A percentile compares a stretch with the other conserved stretches of the same genome.
These are phyloP conservation scores for Neoboletus subvelutipes DNA, from an alignment of 768 basidiomycete species.

Conservation along the genomic window DNA sequence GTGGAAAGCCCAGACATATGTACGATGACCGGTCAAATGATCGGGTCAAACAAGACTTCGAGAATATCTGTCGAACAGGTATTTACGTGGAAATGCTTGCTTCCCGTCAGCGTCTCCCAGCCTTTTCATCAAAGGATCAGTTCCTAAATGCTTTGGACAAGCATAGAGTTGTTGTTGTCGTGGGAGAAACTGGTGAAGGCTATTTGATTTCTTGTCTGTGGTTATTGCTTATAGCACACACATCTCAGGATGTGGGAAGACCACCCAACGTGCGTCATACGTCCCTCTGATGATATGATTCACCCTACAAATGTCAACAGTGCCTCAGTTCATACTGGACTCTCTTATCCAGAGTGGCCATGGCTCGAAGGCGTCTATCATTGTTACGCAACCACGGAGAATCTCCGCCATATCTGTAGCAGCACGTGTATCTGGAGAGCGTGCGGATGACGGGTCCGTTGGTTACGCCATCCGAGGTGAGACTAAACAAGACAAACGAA, in stretches of 20 bases:
- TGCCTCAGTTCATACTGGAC: slow-evolving; percentile 90
- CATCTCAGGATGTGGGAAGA: slow-evolving; percentile 80
- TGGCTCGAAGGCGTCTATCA: slow-evolving; percentile 69
- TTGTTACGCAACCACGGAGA: slow-evolving; percentile 88
- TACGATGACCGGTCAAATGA: slow-evolving; percentile 46
- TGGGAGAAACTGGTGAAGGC: slow-evolving; percentile 80
- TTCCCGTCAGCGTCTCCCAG: slow-evolving; percentile 66
- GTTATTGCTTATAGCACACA: slow-evolving; percentile 4
- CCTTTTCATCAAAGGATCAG: slow-evolving; percentile 62
- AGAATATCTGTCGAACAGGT: slow-evolving; percentile 39
- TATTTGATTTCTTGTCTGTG: neutral
- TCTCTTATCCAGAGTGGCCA: slow-evolving; percentile 60
- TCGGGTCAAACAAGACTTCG: slow-evolving; percentile 55
- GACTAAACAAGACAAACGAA: slow-evolving; percentile 59
- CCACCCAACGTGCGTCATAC: slow-evolving; percentile 65
- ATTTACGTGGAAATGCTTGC: slow-evolving; percentile 59
- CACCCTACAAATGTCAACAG: slow-evolving; percentile 32
- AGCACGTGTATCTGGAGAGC: slow-evolving; percentile 79
- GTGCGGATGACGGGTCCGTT: slow-evolving; percentile 71
- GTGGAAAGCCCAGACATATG: neutral
- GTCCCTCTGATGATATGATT: neutral
- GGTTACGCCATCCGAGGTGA: slow-evolving; percentile 93
- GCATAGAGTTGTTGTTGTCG: slow-evolving; percentile 74
- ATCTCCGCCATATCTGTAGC: slow-evolving; percentile 89
- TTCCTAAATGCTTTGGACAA: slow-evolving; percentile 59